These are phyloP conservation scores for Boletus rex-veris DNA, from an alignment of 768 basidiomycete species.

Conservation along the genomic window DNA sequence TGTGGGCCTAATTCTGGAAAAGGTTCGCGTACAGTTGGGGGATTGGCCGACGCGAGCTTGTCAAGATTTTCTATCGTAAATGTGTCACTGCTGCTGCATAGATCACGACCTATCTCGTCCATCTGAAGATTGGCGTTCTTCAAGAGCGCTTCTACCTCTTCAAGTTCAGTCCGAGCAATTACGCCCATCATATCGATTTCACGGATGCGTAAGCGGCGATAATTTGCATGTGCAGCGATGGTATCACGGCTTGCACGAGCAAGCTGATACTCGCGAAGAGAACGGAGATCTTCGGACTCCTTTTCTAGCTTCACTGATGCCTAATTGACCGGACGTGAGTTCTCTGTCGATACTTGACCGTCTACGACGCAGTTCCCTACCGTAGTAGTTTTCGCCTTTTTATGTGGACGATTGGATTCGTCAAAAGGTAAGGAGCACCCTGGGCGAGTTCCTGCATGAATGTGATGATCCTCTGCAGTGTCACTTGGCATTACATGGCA, in stretches of 20 bases:
- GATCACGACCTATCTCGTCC: neutral
- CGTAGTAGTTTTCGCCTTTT: too few species aligned
- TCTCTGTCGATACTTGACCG: too few species aligned
- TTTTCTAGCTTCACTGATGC: fast-evolving
- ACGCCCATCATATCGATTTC: neutral
- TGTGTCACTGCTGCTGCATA: neutral
- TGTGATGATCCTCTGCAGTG: too few species aligned
- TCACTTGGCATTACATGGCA: too few species aligned
- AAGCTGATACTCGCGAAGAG: neutral
- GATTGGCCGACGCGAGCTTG: neutral
- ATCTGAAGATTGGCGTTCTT: neutral
- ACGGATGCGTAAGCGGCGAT: neutral
- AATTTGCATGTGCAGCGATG: too few species aligned
- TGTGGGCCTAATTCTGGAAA: too few species aligned
- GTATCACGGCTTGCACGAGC: neutral
- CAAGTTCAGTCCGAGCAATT: neutral
- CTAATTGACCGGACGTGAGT: too few species aligned
- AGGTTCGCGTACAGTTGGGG: neutral
- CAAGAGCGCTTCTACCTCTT: neutral
- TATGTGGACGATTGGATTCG: too few species aligned
- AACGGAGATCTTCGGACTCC: too few species aligned
- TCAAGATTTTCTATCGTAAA: neutral
- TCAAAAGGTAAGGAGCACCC: too few species aligned
- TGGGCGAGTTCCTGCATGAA: too few species aligned
- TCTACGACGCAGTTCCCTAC: too few species aligned